These are phyloP conservation scores for Sordariomycetes sp. DNA, from an alignment of 2,329 filamentous ascomycete species.

Conservation along the genomic window DNA sequence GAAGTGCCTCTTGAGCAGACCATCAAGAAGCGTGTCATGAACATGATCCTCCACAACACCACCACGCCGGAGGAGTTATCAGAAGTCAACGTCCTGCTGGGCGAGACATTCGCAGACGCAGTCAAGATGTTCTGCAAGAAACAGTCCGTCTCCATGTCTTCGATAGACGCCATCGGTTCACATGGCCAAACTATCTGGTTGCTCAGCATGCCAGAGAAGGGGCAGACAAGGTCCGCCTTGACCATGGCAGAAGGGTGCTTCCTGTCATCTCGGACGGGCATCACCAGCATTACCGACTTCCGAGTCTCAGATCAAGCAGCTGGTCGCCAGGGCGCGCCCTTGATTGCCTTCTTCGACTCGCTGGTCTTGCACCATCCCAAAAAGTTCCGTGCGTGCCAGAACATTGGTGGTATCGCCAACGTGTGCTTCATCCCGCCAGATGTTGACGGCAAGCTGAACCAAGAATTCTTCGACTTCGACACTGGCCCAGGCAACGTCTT, in stretches of 20 bases:
- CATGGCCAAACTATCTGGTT: slow-evolving; percentile 52
- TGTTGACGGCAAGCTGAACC: slow-evolving; percentile 1
- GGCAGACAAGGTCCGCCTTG: slow-evolving; percentile 34
- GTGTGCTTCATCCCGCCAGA: slow-evolving; percentile 3
- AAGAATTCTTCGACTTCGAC: slow-evolving; percentile 18
- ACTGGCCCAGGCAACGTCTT: slow-evolving; percentile 36
- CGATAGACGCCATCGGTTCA: slow-evolving; percentile 44
- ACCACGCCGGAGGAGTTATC: slow-evolving; percentile 44
- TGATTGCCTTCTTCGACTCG: slow-evolving; percentile 42
- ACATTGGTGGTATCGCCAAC: slow-evolving; percentile 38
- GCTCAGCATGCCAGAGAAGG: slow-evolving; percentile 37
- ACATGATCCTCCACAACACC: slow-evolving; percentile 44
- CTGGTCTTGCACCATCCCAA: slow-evolving; percentile 38
- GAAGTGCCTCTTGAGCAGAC: slow-evolving; percentile 42
- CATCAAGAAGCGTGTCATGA: slow-evolving; percentile 48
- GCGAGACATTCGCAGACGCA: slow-evolving; percentile 45
- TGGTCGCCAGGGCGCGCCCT: slow-evolving; percentile 36
- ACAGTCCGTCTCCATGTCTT: slow-evolving; percentile 27
- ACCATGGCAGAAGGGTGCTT: slow-evolving; percentile 49
- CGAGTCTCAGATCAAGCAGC: slow-evolving; percentile 38
- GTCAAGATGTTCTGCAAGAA: slow-evolving; percentile 20
- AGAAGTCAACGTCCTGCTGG: slow-evolving; percentile 47
- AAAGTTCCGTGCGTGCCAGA: slow-evolving; percentile 40
- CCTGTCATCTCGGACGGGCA: slow-evolving; percentile 40
- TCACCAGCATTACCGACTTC: slow-evolving; percentile 43